Percentiles rank a stretch among this genome's conserved stretches.
Conservation (phyloP, 352 stramenopile genomes). For the Thalassiosira tumida region DNA sequence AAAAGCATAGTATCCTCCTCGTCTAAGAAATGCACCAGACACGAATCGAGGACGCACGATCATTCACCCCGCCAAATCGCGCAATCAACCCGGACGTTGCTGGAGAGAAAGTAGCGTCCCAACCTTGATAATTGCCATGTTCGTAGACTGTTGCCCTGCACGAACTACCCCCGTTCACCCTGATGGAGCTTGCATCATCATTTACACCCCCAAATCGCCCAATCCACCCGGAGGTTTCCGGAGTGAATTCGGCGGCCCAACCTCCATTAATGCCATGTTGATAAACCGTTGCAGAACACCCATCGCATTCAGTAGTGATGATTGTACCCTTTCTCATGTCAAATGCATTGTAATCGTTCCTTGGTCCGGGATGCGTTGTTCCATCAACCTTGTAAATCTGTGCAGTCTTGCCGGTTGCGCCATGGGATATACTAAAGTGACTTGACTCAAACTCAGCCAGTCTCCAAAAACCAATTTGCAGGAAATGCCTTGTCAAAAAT, state of each 20-base stretch:
- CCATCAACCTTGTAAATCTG: constrained; percentile 5
- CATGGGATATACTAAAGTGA: constrained; percentile 9
- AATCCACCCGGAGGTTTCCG: too few species aligned
- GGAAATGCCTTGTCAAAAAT: background rate
- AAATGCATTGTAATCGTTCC: constrained; percentile 4
- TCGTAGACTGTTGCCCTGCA: too few species aligned
- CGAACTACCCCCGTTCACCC: too few species aligned
- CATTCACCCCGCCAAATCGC: too few species aligned
- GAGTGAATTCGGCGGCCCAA: background rate
- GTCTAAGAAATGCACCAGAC: too few species aligned
- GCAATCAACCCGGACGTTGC: too few species aligned
- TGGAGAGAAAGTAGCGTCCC: too few species aligned
- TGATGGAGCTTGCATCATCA: too few species aligned
- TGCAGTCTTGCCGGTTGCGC: background rate
- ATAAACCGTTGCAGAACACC: background rate
- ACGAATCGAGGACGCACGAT: too few species aligned
- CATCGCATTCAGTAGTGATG: background rate
- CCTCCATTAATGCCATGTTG: background rate
- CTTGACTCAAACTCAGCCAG: background rate
- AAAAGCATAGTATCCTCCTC: too few species aligned
- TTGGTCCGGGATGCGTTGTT: constrained; percentile 7
- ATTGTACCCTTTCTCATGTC: background rate
- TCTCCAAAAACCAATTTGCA: constrained; percentile 40
- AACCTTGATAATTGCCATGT: too few species aligned
- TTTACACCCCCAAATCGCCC: too few species aligned